These are phyloP conservation scores for Cladosporium austrohemisphaericum DNA, from an alignment of 2,329 filamentous ascomycete species.

Conservation along the genomic window DNA sequence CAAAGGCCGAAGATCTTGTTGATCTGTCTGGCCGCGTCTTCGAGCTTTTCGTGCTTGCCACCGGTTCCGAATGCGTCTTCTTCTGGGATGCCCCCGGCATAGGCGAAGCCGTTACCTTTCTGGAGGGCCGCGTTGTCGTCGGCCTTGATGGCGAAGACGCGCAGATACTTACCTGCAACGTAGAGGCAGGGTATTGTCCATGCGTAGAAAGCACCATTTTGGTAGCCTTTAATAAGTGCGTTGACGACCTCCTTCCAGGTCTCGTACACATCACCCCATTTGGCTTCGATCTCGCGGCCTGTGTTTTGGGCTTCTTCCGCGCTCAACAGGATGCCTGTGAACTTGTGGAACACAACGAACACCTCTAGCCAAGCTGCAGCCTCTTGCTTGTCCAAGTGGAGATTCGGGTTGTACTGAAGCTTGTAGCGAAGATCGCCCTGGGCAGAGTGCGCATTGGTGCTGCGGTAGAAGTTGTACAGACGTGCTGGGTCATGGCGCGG, in stretches of 20 bases:
- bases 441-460: conserved; percentile 63
- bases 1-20: conserved; percentile 92
- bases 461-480: conserved; percentile 66
- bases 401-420: conserved; percentile 59
- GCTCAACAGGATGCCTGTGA: conserved; percentile 67
- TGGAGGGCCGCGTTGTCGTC: conserved; percentile 64
- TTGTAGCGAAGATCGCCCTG: conserved; percentile 67
- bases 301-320: conserved; percentile 54
- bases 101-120: conserved; percentile 34
- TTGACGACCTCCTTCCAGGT: conserved; percentile 83
- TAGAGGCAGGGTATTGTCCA: conserved; percentile 95
- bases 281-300: conserved; percentile 44
- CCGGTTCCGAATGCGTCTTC: conserved; percentile 77
- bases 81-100: conserved; percentile 61
- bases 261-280: conserved; percentile 81
- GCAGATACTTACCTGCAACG: conserved; percentile 77
- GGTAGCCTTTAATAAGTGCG: conserved; percentile 75
- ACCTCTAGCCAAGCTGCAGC: conserved; percentile 81
- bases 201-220: conserved; percentile 68
- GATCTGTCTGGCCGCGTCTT: conserved; percentile 85
- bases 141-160: conserved; percentile 85
- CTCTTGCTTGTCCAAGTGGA: conserved; percentile 52
- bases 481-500: conserved; percentile 60
- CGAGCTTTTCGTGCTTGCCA: conserved; percentile 77
- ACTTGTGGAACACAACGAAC: conserved; percentile 79